Percentiles rank a stretch among this genome's conserved stretches.
phyloP scores from a whole-genome alignment of 331 rosid genomes.

The Acacia pycnantha region DNA sequence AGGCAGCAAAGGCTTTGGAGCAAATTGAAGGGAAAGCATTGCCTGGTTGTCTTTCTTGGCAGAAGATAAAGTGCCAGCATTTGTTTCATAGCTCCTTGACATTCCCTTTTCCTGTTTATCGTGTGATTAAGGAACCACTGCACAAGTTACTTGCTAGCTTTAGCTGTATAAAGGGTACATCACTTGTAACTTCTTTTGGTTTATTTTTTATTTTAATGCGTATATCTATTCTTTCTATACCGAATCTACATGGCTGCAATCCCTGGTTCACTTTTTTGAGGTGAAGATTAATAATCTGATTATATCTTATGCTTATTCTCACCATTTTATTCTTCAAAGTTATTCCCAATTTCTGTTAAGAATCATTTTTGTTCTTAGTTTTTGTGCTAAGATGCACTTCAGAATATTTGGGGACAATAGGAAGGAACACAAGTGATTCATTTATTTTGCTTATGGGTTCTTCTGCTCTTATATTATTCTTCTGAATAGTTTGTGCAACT shows the following conservation, averaged over 20 bases:
- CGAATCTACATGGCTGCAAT: background rate
- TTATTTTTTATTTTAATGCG: slow-evolving; percentile 13
- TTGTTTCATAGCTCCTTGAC: slow-evolving; percentile 71
- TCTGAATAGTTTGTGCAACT: background rate
- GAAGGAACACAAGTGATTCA: background rate
- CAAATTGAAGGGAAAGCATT: slow-evolving; percentile 76
- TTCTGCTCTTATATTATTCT: background rate
- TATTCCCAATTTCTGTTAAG: background rate
- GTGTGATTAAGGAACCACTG: slow-evolving; percentile 60
- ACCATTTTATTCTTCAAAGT: background rate
- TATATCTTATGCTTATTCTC: background rate
- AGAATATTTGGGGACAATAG: background rate
- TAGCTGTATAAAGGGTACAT: slow-evolving; percentile 52
- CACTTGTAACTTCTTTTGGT: slow-evolving; percentile 8
- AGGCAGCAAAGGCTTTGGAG: slow-evolving; percentile 94
- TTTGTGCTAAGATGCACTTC: background rate
- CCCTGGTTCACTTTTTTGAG: background rate
- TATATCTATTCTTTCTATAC: slow-evolving; percentile 24
- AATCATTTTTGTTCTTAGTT: background rate
- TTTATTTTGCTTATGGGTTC: background rate
- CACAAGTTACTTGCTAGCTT: slow-evolving; percentile 54
- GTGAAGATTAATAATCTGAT: background rate
- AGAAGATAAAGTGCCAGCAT: slow-evolving; percentile 85
- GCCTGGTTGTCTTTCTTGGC: slow-evolving; percentile 82
- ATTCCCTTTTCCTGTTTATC: slow-evolving; percentile 60